Conservation (phyloP, 73 alveolate species). For the Symbiodinium natans region DNA sequence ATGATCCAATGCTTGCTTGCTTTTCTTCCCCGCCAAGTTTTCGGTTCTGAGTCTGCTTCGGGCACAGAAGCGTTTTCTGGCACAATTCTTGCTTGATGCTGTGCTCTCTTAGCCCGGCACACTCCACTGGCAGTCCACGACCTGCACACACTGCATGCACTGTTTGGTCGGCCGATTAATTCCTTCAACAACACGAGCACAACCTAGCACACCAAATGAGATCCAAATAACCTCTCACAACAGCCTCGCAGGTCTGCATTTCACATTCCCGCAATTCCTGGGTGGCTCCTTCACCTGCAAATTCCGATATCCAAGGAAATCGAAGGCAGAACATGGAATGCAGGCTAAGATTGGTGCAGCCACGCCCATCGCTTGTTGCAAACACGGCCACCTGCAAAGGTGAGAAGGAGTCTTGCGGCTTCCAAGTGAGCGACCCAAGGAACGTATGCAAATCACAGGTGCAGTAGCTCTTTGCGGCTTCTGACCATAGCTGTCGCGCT, state of each 20-base stretch:
- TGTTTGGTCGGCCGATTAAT: too few relatives aligned
- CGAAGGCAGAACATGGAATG: neutral
- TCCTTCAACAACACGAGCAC: too few relatives aligned
- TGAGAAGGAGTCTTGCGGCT: neutral
- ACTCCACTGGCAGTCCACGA: constrained; percentile 72
- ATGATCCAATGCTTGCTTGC: too few relatives aligned
- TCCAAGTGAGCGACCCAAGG: neutral
- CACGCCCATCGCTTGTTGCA: constrained; percentile 65
- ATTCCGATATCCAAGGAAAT: neutral
- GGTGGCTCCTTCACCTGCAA: constrained; percentile 82
- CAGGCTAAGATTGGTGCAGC: neutral
- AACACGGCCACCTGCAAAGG: constrained; percentile 41
- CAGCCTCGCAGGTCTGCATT: constrained; percentile 71
- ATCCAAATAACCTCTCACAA: neutral
- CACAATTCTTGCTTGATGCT: neutral
- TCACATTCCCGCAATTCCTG: constrained; percentile 31
- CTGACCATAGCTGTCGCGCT: too few relatives aligned
- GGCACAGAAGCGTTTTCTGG: too few relatives aligned
- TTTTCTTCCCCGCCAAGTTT: too few relatives aligned
- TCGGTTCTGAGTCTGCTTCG: too few relatives aligned
- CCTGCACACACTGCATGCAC: too few relatives aligned
- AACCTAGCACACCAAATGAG: neutral
- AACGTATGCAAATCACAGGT: too few relatives aligned
- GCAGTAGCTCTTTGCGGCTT: too few relatives aligned
- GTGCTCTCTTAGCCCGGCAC: neutral